These are phyloP conservation scores for Talaromyces funiculosus DNA, from an alignment of 2,329 filamentous ascomycete genomes.

Conservation along the genomic window DNA sequence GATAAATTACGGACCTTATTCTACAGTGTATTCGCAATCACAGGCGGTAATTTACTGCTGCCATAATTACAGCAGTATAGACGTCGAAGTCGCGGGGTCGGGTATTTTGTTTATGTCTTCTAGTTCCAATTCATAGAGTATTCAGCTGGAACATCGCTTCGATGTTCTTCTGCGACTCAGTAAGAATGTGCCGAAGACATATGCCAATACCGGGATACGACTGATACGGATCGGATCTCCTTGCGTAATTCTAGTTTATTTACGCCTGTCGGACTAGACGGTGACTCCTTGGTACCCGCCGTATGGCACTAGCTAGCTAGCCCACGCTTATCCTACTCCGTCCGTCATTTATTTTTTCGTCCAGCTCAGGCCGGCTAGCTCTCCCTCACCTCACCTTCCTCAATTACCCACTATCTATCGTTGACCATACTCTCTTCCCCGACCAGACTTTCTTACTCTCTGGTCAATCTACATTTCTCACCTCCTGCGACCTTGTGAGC, in stretches of 20 bases:
- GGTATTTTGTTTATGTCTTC: neutral
- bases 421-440: neutral
- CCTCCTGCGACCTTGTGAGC: neutral
- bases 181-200: neutral
- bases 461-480: neutral
- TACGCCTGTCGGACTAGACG: neutral
- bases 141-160: too few species aligned
- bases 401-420: neutral
- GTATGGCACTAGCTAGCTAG: neutral
- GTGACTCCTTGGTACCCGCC: neutral
- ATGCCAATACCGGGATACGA: neutral
- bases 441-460: conserved; percentile 1
- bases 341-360: conserved; percentile 4
- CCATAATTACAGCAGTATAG: neutral
- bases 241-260: neutral
- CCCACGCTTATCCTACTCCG: conserved; percentile 1
- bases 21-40: conserved; percentile 4
- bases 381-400: neutral
- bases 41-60: neutral
- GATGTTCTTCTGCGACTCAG: neutral
- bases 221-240: neutral
- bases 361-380: neutral
- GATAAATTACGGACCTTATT: conserved; percentile 3
- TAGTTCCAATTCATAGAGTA: neutral
- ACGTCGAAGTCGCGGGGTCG: neutral